Evolutionary conservation across 2,329 filamentous ascomycete species (phyloP), one percentile per base, ranked within the genome.

Genomic region (Penicillium freii): DNA sequence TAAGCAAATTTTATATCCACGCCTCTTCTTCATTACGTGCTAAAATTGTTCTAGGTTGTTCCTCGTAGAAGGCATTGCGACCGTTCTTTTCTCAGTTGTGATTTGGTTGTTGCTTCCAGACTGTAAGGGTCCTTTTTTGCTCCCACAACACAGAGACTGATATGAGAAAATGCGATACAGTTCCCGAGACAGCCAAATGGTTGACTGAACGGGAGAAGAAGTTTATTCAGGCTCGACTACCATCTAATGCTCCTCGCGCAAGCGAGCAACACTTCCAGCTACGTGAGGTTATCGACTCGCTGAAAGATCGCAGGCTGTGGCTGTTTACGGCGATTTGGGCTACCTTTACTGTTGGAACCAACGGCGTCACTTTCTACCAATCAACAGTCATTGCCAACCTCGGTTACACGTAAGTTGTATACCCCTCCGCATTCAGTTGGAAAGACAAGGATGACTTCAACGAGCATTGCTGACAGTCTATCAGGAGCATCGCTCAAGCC

Each of bases 301-400:
- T 80, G 5, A 77, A 75, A 38, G 74, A 80, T 53, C 62, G 69
- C 13, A 66, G 77, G 1, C 66, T 79, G 0, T 81, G 78, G 76
- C 69, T 80, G 1, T 80, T 81, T 49, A 78, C 75, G 1, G 51
- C 75, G 0, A 77, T 78, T 19, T 81, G 78, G 77, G 78, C 78
- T 0, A 70, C 75, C 19, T 80, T 78, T 51, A 81, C 78, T 0
- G 75, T 80, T 8, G 78, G 78, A 4, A 80, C 77, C 7, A 73
- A 69, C 15, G 78, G 77, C 9, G 71, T 79, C 1, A 70, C 70
- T 10, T 80, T 80, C 57, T 78, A 77, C 57, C 75, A 77, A 56
- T 71, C 73, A 0, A 79, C 75, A 1, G 71, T 76, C 21, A 77
- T 78, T 47, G 69, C 75, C 34, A 69, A 77, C 51, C 67, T 75